Percentiles rank a stretch among this genome's conserved stretches.
These are phyloP conservation scores for Hexamita inflata DNA, from an alignment of 208 protist genomes.

Conservation along the genomic window DNA sequence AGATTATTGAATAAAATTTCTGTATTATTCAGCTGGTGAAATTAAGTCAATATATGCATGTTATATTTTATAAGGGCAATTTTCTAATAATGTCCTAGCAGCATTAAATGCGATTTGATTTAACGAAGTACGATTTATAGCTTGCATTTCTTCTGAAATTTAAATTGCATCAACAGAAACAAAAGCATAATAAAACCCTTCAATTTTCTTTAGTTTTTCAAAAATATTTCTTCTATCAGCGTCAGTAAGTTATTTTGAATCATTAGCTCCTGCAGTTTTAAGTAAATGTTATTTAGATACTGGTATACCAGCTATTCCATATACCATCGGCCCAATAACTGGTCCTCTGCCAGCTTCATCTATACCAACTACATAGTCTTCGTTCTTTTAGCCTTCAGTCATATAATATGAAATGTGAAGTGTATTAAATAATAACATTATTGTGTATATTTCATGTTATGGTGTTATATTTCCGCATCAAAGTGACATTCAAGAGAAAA, in stretches of 20 bases:
- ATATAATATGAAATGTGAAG: too few species aligned
- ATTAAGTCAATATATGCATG: slow-evolving; percentile 74
- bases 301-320: slow-evolving; percentile 60
- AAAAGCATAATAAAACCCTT: slow-evolving; percentile 52
- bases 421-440: too few species aligned
- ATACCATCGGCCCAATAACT: slow-evolving; percentile 76
- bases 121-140: slow-evolving; percentile 15
- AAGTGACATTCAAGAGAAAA: too few species aligned
- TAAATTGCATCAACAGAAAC: slow-evolving; percentile 30
- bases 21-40: slow-evolving; percentile 61
- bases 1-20: slow-evolving; percentile 52
- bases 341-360: slow-evolving; percentile 78
- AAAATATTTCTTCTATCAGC: slow-evolving; percentile 51
- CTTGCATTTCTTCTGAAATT: slow-evolving; percentile 54
- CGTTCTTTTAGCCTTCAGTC: too few species aligned
- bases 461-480: too few species aligned
- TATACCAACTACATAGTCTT: slow-evolving; percentile 74
- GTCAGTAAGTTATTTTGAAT: slow-evolving; percentile 54
- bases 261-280: slow-evolving; percentile 38
- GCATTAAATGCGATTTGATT: slow-evolving; percentile 36
- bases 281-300: slow-evolving; percentile 59
- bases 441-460: too few species aligned
- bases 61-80: slow-evolving; percentile 40
- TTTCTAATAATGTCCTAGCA: slow-evolving; percentile 16
- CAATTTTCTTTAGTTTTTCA: slow-evolving; percentile 39